A percentile compares a stretch with the other conserved stretches of the same genome.
These are phyloP conservation scores for Lactarius deliciosus DNA, from an alignment of 768 basidiomycete genomes.

Conservation along the genomic window DNA sequence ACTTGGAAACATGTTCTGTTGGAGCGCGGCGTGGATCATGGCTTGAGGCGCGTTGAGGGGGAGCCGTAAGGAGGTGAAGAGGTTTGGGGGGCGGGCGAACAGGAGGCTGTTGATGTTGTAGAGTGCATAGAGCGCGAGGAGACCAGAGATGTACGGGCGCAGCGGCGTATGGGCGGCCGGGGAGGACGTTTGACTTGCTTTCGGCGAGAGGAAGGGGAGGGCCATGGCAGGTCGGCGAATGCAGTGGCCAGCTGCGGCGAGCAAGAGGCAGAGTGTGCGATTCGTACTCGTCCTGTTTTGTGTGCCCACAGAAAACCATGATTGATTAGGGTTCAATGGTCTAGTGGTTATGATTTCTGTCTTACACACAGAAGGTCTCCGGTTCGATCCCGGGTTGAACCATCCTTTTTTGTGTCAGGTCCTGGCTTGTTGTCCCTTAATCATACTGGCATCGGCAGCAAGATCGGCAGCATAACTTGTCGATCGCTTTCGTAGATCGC, in stretches of 20 bases:
- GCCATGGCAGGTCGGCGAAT: neutral
- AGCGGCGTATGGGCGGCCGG: constrained; percentile 10
- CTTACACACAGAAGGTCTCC: constrained; percentile 35
- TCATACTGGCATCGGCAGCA: too few species aligned
- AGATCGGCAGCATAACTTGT: too few species aligned
- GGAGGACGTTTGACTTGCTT: neutral
- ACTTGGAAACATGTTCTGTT: neutral
- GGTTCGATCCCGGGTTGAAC: constrained; percentile 33
- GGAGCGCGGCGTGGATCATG: constrained; percentile 17
- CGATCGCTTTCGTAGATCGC: neutral
- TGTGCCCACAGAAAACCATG: neutral
- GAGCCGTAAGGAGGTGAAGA: constrained; percentile 27
- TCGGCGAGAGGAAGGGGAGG: neutral
- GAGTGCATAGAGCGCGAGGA: constrained; percentile 26
- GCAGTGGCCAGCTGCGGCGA: constrained; percentile 18
- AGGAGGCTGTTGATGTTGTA: constrained; percentile 19
- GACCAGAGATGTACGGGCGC: constrained; percentile 8
- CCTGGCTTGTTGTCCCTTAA: too few species aligned
- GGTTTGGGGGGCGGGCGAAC: constrained; percentile 25
- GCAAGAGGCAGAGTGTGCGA: neutral
- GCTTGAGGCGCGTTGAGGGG: constrained; percentile 21
- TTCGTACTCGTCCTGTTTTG: neutral
- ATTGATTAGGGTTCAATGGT: constrained; percentile 29
- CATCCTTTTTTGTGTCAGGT: constrained; percentile 18
- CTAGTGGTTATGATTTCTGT: constrained; percentile 35